Percentiles rank a stretch among this genome's conserved stretches.
phyloP scores from a whole-genome alignment of 306 rosid species.

The Pyrus pyrifolia region DNA sequence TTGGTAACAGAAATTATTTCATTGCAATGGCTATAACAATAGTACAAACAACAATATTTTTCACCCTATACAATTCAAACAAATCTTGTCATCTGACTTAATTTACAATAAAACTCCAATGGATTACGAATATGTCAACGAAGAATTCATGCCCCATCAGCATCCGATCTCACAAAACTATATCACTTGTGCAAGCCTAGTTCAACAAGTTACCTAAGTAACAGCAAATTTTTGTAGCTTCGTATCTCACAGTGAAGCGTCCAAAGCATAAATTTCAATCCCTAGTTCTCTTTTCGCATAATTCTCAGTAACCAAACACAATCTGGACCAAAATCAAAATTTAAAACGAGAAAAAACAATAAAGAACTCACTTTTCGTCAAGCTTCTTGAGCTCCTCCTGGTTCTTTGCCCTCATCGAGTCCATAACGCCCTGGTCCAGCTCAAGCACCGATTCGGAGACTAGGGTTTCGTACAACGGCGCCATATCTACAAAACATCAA shows the following conservation, averaged over 20 bases:
- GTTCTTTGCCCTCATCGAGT: constrained; percentile 66
- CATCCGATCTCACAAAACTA: not conserved
- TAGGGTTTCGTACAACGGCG: constrained; percentile 77
- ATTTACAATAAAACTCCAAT: not conserved
- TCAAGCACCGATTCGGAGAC: constrained; percentile 57
- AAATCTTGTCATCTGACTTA: not conserved
- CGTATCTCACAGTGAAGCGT: not conserved
- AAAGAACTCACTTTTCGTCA: constrained; percentile 72
- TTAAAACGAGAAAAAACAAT: not conserved
- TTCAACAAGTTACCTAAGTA: not conserved
- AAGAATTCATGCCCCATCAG: not conserved
- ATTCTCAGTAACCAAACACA: not conserved
- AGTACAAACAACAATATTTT: not conserved
- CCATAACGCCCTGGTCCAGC: constrained; percentile 58
- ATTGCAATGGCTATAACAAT: not conserved
- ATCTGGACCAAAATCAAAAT: not conserved
- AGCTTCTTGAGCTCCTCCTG: constrained; percentile 70
- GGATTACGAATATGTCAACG: not conserved
- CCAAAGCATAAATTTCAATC: not conserved
- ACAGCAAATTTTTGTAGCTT: not conserved
- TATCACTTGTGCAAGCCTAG: not conserved
- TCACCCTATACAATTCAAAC: not conserved
- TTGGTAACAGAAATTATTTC: not conserved
- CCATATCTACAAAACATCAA: constrained; percentile 53
- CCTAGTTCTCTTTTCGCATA: not conserved